A percentile compares a stretch with the other conserved stretches of the same genome.
Evolutionary conservation across 2,329 filamentous ascomycete species (phyloP).

Genomic region (Periconia sp.): DNA sequence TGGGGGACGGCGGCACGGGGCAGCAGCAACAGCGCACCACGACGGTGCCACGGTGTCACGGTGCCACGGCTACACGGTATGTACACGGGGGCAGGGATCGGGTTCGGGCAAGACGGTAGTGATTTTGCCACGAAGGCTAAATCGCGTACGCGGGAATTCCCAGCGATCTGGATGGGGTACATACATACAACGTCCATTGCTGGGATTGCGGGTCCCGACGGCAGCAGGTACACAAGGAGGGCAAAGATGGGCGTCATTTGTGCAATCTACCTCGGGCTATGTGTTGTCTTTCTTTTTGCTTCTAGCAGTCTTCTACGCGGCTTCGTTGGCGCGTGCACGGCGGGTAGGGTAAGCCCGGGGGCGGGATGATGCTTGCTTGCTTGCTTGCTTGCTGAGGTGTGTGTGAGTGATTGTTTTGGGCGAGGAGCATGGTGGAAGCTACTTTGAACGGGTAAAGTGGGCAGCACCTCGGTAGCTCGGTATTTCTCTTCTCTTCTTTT

Average conservation of each 20-base stretch:
- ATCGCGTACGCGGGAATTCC: too few species aligned
- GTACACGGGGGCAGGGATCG: background rate
- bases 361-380: background rate
- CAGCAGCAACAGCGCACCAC: background rate
- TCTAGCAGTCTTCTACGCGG: constrained; percentile 21
- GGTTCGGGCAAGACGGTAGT: constrained; percentile 4
- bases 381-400: constrained; percentile 5
- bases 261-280: too few species aligned
- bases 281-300: too few species aligned
- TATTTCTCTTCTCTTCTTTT: background rate
- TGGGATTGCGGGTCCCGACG: background rate
- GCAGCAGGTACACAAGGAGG: background rate
- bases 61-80: too few species aligned
- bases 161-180: too few species aligned
- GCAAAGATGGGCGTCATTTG: too few species aligned
- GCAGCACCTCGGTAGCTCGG: background rate
- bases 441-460: constrained; percentile 11
- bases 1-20: too few species aligned
- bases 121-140: constrained; percentile 19
- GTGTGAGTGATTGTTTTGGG: background rate
- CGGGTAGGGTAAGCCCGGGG: background rate
- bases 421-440: constrained; percentile 9
- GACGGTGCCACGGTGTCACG: background rate
- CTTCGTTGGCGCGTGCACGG: too few species aligned
- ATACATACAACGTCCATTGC: too few species aligned